Evolutionary conservation across 1,139 yeast species (phyloP), one percentile per base, ranked within the genome.

Genomic region (Zygosaccharomyces sapae): DNA sequence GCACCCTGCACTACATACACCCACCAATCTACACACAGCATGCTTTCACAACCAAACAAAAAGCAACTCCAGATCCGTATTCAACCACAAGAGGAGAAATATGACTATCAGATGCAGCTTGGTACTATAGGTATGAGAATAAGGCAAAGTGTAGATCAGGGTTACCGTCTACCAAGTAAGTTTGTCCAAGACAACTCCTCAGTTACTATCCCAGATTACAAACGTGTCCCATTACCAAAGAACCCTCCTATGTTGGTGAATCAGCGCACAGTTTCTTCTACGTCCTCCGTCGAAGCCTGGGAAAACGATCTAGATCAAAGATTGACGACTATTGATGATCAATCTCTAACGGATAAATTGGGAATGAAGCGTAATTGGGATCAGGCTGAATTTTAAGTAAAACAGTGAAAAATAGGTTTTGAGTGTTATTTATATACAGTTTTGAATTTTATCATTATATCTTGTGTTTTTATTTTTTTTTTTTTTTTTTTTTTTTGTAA

Each of bases 41-140:
- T 34, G 40, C 37, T 29, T 27, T 29, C 36, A 35, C 44, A 48
- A 22, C 44, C 57, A 12, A 51, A 44, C 39, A 55, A 56, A 45
- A 55, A 52, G 48, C 56, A 46, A 22, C 47, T 54, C 9, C 55
- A 54, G n/a, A 42, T 41, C n/a, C 54, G 52, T 24, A 54, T 56
- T 49, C 50, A 53, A 37, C 48, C 53, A 25, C 54, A 50, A 45
- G 34, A 46, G 13, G 55, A 52, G 29, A 48, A 50, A 33, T 48
- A 64, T 47, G 52, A 55, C 19, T 56, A 58, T 46, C 68, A 63
- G 48, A 55, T 58, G 45, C 61, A 62, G 35, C 70, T 83, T 24
- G 74, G 81, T 37, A 74, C 81, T 0, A 60, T 83, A 4, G 89
- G 88, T 0, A 83, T 82, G 87, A 72, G 87, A 53, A 78, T 83